Percentiles rank a stretch among this genome's conserved stretches.
Conservation (phyloP, 1,284 basidiomycete species). For the Irpex lacteus region DNA sequence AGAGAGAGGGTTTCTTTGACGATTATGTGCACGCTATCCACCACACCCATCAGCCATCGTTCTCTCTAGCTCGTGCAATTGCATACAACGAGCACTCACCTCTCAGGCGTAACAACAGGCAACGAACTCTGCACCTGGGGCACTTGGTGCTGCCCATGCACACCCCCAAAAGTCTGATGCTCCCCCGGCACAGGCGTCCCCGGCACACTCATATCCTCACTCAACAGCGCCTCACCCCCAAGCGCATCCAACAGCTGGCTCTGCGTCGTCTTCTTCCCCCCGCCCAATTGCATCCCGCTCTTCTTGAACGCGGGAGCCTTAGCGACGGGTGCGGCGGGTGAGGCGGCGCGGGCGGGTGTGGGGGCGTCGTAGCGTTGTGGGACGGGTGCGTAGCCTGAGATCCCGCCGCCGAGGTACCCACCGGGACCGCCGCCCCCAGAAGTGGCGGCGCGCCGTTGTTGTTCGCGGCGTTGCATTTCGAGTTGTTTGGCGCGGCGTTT, state of each 20-base stretch:
- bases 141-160: constrained; percentile 26
- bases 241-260: constrained; percentile 86
- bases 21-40: constrained; percentile 74
- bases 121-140: constrained; percentile 59
- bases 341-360: too few species aligned
- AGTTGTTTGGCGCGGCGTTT: constrained; percentile 98
- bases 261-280: constrained; percentile 86
- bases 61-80: too few species aligned
- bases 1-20: constrained; percentile 85
- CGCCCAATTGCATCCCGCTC: constrained; percentile 92
- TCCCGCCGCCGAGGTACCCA: constrained; percentile 54
- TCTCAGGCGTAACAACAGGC: constrained; percentile 77
- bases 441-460: constrained; percentile 69
- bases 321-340: constrained; percentile 46
- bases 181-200: constrained; percentile 52
- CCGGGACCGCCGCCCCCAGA: too few species aligned
- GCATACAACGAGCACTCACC: too few species aligned
- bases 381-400: constrained; percentile 67
- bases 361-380: constrained; percentile 66
- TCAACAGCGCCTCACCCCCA: constrained; percentile 71
- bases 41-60: too few species aligned
- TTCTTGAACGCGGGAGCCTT: constrained; percentile 87
- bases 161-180: constrained; percentile 29
- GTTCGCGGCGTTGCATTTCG: constrained; percentile 96
- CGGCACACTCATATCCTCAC: constrained; percentile 59